Conservation (phyloP, 192 early-diverging fungal genomes). For the Podila clonocystis region DNA sequence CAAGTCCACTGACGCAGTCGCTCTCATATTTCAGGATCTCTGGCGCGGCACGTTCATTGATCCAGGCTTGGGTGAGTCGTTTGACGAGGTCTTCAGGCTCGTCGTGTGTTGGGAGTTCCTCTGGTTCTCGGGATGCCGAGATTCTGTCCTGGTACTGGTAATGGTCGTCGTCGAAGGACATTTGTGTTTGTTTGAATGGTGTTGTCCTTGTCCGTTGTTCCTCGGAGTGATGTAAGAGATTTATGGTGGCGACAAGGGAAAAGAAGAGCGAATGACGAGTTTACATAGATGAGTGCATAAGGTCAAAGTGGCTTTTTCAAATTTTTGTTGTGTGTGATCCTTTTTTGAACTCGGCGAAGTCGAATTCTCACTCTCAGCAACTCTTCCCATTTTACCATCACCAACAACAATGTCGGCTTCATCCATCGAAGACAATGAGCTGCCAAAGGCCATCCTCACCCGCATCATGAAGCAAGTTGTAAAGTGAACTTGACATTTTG, state of each 20-base stretch:
- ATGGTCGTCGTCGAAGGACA: slow-evolving; percentile 19
- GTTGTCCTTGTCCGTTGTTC: neutral
- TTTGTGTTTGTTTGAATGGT: neutral
- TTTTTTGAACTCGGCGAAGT: slow-evolving; percentile 1
- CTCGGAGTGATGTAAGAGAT: neutral
- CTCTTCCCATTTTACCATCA: too few species aligned
- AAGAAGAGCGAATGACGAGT: neutral
- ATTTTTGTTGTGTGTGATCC: neutral
- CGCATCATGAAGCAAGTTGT: slow-evolving; percentile 59
- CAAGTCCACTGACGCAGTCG: slow-evolving; percentile 54
- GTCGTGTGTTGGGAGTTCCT: neutral
- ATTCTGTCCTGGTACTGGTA: slow-evolving; percentile 11
- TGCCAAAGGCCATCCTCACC: slow-evolving; percentile 58
- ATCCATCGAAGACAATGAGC: slow-evolving; percentile 61
- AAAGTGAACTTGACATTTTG: slow-evolving; percentile 3
- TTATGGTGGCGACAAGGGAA: neutral
- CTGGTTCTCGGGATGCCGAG: slow-evolving; percentile 20
- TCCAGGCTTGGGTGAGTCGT: slow-evolving; percentile 67
- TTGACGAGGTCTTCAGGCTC: slow-evolving; percentile 50
- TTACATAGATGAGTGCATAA: neutral
- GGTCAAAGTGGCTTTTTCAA: neutral
- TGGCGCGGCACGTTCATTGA: slow-evolving; percentile 75
- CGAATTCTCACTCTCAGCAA: neutral
- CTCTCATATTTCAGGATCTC: slow-evolving; percentile 67
- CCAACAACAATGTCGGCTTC: slow-evolving; percentile 23